Percentiles rank a stretch among this genome's conserved stretches.
phyloP scores from a whole-genome alignment of 345 rosid species.

The Stellera chamaejasme region DNA sequence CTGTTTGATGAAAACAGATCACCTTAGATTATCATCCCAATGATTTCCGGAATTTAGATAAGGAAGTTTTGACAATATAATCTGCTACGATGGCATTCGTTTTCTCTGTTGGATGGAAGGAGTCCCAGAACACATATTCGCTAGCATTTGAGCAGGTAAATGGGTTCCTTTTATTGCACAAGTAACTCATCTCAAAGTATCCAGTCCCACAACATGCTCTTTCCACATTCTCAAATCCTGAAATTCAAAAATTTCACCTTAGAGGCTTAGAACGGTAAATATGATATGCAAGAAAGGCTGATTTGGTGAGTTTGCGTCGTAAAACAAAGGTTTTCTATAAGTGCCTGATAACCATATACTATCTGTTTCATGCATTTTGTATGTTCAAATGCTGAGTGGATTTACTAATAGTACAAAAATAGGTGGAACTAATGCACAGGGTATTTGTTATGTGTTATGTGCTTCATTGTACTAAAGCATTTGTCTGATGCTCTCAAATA shows the following conservation, averaged over 20 bases:
- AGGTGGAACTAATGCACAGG: too few species aligned
- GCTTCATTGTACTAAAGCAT: too few species aligned
- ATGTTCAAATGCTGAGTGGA: too few species aligned
- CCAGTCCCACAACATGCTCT: slow-evolving; percentile 71
- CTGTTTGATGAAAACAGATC: too few species aligned
- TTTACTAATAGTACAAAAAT: too few species aligned
- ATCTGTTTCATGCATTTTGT: too few species aligned
- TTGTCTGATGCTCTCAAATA: too few species aligned
- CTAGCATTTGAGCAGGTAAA: slow-evolving; percentile 57
- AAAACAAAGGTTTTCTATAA: too few species aligned
- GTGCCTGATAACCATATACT: too few species aligned
- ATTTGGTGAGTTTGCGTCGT: too few species aligned
- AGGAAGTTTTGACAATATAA: slow-evolving; percentile 25
- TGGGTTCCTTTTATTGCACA: slow-evolving; percentile 39
- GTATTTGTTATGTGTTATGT: too few species aligned
- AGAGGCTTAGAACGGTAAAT: not conserved
- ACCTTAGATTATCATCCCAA: too few species aligned
- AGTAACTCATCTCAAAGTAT: slow-evolving; percentile 52
- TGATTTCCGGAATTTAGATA: slow-evolving; percentile 29
- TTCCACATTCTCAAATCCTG: slow-evolving; percentile 51
- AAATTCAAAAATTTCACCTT: slow-evolving; percentile 1
- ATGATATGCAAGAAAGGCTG: not conserved
- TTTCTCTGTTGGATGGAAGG: slow-evolving; percentile 69
- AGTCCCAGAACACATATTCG: slow-evolving; percentile 56
- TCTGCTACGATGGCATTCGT: slow-evolving; percentile 33